These are phyloP conservation scores for Penicillium sp. DNA, from an alignment of 2,329 filamentous ascomycete genomes.

Conservation along the genomic window DNA sequence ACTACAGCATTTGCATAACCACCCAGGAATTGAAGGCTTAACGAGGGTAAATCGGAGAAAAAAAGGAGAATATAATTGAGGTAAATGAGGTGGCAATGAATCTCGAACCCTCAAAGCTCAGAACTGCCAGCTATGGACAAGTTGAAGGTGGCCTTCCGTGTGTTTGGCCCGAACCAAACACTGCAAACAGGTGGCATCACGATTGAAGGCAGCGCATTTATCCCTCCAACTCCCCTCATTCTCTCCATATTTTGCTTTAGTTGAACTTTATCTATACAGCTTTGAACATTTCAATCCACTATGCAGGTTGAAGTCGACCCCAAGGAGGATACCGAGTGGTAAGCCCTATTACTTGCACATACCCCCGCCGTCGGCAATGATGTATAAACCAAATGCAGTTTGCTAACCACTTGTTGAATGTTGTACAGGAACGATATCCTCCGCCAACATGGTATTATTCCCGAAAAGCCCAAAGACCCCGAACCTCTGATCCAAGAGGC, in stretches of 20 bases:
- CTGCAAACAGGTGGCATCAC: constrained; percentile 42
- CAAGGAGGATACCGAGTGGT: constrained; percentile 98
- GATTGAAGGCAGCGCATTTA: constrained; percentile 13
- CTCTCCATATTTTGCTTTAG: constrained; percentile 1
- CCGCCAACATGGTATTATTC: constrained; percentile 92
- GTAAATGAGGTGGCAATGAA: constrained; percentile 19
- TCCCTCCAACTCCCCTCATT: constrained; percentile 7
- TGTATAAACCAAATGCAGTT: constrained; percentile 11
- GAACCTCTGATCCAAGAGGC: constrained; percentile 97
- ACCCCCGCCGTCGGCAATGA: constrained; percentile 12
- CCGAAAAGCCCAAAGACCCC: constrained; percentile 94
- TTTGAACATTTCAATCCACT: constrained; percentile 20
- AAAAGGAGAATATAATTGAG: constrained; percentile 5
- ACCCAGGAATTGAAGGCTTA: constrained; percentile 5
- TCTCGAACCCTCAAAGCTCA: constrained; percentile 21
- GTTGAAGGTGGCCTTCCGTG: constrained; percentile 44
- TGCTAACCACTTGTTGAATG: constrained; percentile 9
- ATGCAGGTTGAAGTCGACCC: constrained; percentile 85
- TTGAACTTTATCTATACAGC: not conserved
- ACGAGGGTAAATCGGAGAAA: not conserved
- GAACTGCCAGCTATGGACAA: constrained; percentile 27
- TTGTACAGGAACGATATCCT: constrained; percentile 88
- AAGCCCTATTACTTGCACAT: constrained; percentile 26
- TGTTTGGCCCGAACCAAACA: constrained; percentile 36
- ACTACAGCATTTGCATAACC: constrained; percentile 28